A percentile compares a stretch with the other conserved stretches of the same genome.
Evolutionary conservation across 139 green algal genomes (phyloP).

Genomic region (Chlorella sp.): DNA sequence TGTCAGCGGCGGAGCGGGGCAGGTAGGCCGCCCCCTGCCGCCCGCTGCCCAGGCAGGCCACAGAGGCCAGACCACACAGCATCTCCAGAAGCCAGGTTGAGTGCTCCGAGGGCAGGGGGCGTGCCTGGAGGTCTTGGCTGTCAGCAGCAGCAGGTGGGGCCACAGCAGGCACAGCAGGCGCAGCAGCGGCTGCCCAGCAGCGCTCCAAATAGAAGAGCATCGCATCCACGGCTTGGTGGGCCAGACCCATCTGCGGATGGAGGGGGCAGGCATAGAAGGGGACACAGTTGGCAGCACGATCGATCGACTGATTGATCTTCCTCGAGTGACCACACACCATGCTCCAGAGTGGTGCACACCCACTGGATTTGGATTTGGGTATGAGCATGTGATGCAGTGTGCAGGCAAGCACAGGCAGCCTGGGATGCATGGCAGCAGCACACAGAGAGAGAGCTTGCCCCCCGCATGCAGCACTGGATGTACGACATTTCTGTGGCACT

Average conservation of each 20-base stretch:
- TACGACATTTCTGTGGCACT: too few relatives aligned
- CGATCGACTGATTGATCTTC: too few relatives aligned
- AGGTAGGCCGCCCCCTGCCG: neutral
- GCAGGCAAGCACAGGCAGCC: too few relatives aligned
- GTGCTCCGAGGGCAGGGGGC: neutral
- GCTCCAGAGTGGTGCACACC: neutral
- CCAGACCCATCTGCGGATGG: neutral
- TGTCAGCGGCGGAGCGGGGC: neutral
- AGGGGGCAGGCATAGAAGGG: too few relatives aligned
- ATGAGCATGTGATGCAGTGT: too few relatives aligned
- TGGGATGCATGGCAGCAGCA: too few relatives aligned
- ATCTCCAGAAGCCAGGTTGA: constrained; percentile 29
- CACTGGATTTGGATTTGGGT: too few relatives aligned
- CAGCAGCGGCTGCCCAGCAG: neutral
- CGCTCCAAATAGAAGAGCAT: constrained; percentile 40
- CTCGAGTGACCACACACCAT: too few relatives aligned
- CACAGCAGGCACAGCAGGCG: neutral
- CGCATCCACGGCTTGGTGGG: neutral
- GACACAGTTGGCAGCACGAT: neutral
- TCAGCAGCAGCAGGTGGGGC: too few relatives aligned
- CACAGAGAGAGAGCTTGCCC: too few relatives aligned
- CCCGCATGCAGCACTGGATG: too few relatives aligned
- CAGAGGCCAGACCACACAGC: neutral
- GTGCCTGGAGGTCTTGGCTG: neutral
- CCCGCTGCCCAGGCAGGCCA: neutral